A percentile compares a stretch with the other conserved stretches of the same genome.
Conservation (phyloP, 139 green algal genomes). For the Pseudopediastrum boryanum region DNA sequence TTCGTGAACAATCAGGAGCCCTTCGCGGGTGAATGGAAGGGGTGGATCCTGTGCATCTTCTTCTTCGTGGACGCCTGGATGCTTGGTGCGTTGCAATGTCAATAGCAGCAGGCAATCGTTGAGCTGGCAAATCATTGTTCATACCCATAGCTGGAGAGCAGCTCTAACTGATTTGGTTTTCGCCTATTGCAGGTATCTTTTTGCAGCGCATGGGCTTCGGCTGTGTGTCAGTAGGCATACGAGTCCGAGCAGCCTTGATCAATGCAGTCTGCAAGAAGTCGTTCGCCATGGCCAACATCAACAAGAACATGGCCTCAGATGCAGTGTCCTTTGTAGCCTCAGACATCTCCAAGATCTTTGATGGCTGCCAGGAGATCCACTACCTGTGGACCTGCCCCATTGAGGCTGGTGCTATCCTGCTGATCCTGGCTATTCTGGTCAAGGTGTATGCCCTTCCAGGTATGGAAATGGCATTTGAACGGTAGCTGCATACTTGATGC, state of each 20-base stretch:
- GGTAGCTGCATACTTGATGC: too few relatives aligned
- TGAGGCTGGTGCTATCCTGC: constrained; percentile 65
- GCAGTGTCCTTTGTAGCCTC: constrained; percentile 62
- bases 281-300: constrained; percentile 61
- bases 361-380: constrained; percentile 69
- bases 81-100: constrained; percentile 58
- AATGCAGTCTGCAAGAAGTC: constrained; percentile 63
- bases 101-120: too few relatives aligned
- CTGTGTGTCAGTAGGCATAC: constrained; percentile 59
- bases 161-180: too few relatives aligned
- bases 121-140: too few relatives aligned
- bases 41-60: constrained; percentile 59
- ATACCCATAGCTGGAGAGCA: too few relatives aligned
- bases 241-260: constrained; percentile 54
- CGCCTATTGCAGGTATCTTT: constrained; percentile 41
- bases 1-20: constrained; percentile 55
- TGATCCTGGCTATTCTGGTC: constrained; percentile 58
- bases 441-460: constrained; percentile 46
- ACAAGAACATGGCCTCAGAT: constrained; percentile 53
- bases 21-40: constrained; percentile 37
- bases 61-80: constrained; percentile 69
- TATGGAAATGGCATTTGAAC: too few relatives aligned
- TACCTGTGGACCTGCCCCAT: constrained; percentile 70
- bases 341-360: constrained; percentile 65
- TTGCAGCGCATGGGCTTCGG: constrained; percentile 71